Percentiles rank a stretch among this genome's conserved stretches.
Evolutionary conservation across 2,329 filamentous ascomycete species (phyloP).

Genomic region (Penicillium sp.): DNA sequence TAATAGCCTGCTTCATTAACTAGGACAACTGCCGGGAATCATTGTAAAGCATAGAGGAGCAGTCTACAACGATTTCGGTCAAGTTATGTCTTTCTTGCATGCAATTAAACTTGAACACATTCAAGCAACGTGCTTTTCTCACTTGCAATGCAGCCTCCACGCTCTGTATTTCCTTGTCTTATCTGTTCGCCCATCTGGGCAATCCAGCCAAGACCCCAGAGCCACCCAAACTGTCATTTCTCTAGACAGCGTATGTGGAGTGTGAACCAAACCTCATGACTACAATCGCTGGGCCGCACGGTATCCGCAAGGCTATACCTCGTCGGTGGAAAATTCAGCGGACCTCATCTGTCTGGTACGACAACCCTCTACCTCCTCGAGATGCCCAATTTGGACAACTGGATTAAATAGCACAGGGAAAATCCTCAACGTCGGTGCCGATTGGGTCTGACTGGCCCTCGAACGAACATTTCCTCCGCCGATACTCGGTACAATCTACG

Average conservation of each 20-base stretch:
- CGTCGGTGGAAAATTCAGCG: constrained; percentile 31
- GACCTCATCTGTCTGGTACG: constrained; percentile 24
- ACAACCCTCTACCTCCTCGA: too few relatives aligned
- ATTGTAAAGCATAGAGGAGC: too few relatives aligned
- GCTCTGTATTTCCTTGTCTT: neutral
- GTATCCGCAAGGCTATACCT: constrained; percentile 28
- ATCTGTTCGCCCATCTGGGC: neutral
- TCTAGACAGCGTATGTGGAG: constrained; percentile 28
- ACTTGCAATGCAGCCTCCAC: neutral
- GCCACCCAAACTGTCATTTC: constrained; percentile 23
- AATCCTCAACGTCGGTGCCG: constrained; percentile 28
- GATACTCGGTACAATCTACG: constrained; percentile 32
- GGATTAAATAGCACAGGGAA: constrained; percentile 13
- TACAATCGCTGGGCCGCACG: constrained; percentile 16
- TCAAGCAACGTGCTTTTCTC: neutral
- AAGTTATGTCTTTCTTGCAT: neutral
- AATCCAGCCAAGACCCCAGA: neutral
- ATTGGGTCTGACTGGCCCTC: constrained; percentile 27
- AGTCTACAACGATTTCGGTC: neutral
- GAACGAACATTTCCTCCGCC: constrained; percentile 27
- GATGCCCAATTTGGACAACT: too few relatives aligned
- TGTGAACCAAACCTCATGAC: constrained; percentile 23
- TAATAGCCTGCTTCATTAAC: too few relatives aligned
- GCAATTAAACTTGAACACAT: neutral
- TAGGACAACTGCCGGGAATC: too few relatives aligned